Percentiles rank a stretch among this genome's conserved stretches.
Conservation (phyloP, 1,139 yeast genomes). For the Pneumocystis oryctolagi region DNA sequence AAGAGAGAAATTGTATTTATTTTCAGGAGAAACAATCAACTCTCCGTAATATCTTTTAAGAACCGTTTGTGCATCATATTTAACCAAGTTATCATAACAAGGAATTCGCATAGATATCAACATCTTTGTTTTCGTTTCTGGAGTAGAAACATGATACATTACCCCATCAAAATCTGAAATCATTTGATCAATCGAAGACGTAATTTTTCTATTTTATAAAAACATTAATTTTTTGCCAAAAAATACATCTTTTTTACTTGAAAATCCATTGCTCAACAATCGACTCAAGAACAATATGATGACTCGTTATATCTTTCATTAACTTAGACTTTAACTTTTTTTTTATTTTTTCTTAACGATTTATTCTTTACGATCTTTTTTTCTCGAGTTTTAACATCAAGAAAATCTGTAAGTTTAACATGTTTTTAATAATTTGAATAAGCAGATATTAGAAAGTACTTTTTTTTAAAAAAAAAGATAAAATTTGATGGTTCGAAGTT, state of each 20-base stretch:
- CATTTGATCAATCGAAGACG: slow-evolving; percentile 68
- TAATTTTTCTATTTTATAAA: slow-evolving; percentile 26
- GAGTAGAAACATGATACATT: slow-evolving; percentile 78
- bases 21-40: slow-evolving; percentile 36
- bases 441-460: neutral
- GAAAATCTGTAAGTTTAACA: neutral
- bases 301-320: neutral
- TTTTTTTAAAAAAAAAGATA: neutral
- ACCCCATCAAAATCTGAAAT: slow-evolving; percentile 93
- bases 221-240: neutral
- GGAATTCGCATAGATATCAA: slow-evolving; percentile 58
- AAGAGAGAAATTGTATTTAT: slow-evolving; percentile 71
- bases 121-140: slow-evolving; percentile 50
- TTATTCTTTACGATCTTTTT: neutral
- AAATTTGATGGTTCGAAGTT: neutral
- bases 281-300: neutral
- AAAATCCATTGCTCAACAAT: neutral
- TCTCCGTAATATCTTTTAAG: slow-evolving; percentile 32
- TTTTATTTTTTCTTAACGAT: neutral
- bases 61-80: slow-evolving; percentile 41
- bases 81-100: slow-evolving; percentile 58
- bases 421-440: neutral
- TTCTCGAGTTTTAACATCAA: neutral
- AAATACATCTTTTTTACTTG: neutral
- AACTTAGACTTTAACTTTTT: neutral